Conservation (phyloP, 2,329 filamentous ascomycete genomes). For the Gremmenia infestans region DNA sequence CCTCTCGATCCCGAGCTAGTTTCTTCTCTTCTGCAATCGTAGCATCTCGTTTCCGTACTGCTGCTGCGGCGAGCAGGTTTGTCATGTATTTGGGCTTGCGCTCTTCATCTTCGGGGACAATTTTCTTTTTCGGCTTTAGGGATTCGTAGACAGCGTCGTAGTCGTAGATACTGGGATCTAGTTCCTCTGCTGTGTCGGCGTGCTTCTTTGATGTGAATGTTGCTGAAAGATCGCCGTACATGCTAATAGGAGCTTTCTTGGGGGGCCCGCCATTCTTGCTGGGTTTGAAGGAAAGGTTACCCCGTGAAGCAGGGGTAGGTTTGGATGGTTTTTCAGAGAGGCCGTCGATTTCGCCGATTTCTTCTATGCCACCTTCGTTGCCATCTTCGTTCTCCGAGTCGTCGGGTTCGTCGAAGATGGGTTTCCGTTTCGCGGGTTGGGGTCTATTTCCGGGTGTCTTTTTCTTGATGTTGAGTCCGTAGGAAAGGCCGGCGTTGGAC, state of each 20-base stretch:
- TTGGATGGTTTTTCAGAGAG: conserved; percentile 35
- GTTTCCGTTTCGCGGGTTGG: conserved; percentile 45
- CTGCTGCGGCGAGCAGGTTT: conserved; percentile 66
- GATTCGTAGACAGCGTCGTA: conserved; percentile 81
- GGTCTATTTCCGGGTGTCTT: conserved; percentile 47
- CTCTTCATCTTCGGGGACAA: conserved; percentile 49
- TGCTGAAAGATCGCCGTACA: conserved; percentile 63
- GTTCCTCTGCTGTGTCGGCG: conserved; percentile 57
- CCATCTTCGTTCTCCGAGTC: conserved; percentile 49
- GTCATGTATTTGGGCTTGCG: conserved; percentile 75
- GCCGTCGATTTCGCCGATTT: conserved; percentile 57
- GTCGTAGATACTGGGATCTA: conserved; percentile 76
- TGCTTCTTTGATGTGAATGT: conserved; percentile 58
- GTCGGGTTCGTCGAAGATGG: conserved; percentile 55
- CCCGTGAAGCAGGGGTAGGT: conserved; percentile 30
- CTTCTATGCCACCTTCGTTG: conserved; percentile 41
- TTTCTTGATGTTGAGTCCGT: conserved; percentile 57
- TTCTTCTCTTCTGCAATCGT: conserved; percentile 76
- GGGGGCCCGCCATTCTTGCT: conserved; percentile 27
- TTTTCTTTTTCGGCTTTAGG: conserved; percentile 59
- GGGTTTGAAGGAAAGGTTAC: conserved; percentile 29
- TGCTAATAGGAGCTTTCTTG: conserved; percentile 39
- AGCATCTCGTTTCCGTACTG: conserved; percentile 71
- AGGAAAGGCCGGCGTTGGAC: conserved; percentile 40
- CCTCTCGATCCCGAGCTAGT: conserved; percentile 70